Evolutionary conservation across 495 filamentous ascomycete species (phyloP).

Genomic region (Lasiosphaeria hispida): DNA sequence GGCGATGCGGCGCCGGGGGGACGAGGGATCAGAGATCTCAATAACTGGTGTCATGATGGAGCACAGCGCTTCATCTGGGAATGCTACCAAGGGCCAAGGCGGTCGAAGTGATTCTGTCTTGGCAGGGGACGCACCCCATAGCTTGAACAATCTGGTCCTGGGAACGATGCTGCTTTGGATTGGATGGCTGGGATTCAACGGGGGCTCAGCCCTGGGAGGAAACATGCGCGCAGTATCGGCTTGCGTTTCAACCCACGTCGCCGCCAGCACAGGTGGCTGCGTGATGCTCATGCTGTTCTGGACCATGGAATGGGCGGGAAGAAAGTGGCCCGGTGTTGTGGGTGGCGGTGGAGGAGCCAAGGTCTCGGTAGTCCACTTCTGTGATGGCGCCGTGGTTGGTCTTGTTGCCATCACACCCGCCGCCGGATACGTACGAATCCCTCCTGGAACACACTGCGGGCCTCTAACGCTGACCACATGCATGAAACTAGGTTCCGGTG

Average conservation of each 20-base stretch:
- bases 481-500: not conserved
- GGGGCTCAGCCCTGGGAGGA: slow-evolving; percentile 1
- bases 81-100: not conserved
- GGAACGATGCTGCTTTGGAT: slow-evolving; percentile 5
- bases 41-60: no score
- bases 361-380: not conserved
- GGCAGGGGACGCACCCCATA: slow-evolving; percentile 1
- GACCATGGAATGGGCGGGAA: not conserved
- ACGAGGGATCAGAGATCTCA: no score
- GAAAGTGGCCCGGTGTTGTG: not conserved
- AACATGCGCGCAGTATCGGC: slow-evolving; percentile 4
- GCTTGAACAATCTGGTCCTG: slow-evolving; percentile 3
- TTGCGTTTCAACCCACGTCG: slow-evolving; percentile 1
- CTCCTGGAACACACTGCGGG: no score
- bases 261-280: not conserved
- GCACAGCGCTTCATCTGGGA: not conserved
- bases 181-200: slow-evolving; percentile 2
- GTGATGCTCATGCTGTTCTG: slow-evolving; percentile 3
- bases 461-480: not conserved
- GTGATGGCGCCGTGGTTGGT: slow-evolving; percentile 1
- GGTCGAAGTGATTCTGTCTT: not conserved
- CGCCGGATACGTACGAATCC: not conserved
- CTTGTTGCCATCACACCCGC: slow-evolving; percentile 1
- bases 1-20: not conserved
- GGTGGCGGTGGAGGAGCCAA: not conserved